Percentiles rank a stretch among this genome's conserved stretches.
phyloP scores from a whole-genome alignment of 1,284 basidiomycete genomes.

The Gymnopus androsaceus region DNA sequence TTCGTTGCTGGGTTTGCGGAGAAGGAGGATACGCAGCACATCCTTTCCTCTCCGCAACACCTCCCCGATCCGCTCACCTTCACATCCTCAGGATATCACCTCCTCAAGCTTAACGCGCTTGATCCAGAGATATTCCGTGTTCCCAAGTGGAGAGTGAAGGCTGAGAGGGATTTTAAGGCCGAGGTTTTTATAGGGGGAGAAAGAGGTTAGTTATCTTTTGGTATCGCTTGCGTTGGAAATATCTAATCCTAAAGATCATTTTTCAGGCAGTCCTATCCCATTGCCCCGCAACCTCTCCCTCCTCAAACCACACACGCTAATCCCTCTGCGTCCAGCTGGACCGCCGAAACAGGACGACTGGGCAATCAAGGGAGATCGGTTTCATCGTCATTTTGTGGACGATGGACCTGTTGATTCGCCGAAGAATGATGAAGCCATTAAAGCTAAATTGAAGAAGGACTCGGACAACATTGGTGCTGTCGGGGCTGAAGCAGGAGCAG shows the following conservation, averaged over 20 bases:
- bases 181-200: slow-evolving; percentile 52
- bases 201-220: slow-evolving; percentile 15
- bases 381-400: slow-evolving; percentile 35
- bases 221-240: too few species aligned
- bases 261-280: slow-evolving; percentile 30
- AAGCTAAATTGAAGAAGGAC: too few species aligned
- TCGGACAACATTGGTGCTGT: too few species aligned
- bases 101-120: slow-evolving; percentile 72
- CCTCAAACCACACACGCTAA: slow-evolving; percentile 40
- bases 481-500: too few species aligned
- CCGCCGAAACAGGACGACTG: slow-evolving; percentile 38
- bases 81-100: slow-evolving; percentile 72
- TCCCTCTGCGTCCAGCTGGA: slow-evolving; percentile 50
- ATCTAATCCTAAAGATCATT: too few species aligned
- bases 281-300: slow-evolving; percentile 49
- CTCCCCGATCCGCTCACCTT: slow-evolving; percentile 77
- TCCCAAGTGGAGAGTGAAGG: slow-evolving; percentile 52
- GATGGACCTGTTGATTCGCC: too few species aligned
- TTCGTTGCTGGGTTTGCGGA: slow-evolving; percentile 67
- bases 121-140: slow-evolving; percentile 77
- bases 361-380: slow-evolving; percentile 42
- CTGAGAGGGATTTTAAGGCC: slow-evolving; percentile 39
- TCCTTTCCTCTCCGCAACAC: too few species aligned
- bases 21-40: slow-evolving; percentile 48
- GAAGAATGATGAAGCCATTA: too few species aligned